Evolutionary conservation across 75 land plant species (phyloP), one percentile per base, ranked within the genome.

Genomic region (Pseudotsuga menziesii): DNA sequence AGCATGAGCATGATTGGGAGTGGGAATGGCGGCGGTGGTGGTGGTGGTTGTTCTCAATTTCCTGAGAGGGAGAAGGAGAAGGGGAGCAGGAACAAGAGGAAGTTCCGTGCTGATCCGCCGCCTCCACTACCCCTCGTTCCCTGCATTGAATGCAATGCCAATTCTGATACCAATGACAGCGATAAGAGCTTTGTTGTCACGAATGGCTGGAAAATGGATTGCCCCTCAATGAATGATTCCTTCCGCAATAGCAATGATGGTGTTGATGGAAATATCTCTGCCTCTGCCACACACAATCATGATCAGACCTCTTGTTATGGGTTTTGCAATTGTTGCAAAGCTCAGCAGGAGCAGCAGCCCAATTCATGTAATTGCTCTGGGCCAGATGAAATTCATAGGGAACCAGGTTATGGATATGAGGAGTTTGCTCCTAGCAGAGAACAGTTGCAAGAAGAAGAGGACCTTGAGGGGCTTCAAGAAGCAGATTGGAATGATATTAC

Each of bases 51-150:
- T 20, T 41, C 55, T 26, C 79, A 55, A 71, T 52, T 57, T 35
- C 61, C 14, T 9, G 54, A 48, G 54, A 29, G 54, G 12, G 61
- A 25, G 48, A 27, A 57, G 58, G 95, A 93, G 56, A 93, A 89
- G 76, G 88, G 87, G 13, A 88, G 85, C 78, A 79, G 96, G 78
- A 93, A 91, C 74, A 93, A 93, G 85, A 78, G 96, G 44, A 93
- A 93, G 70, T 93, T 88, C 44, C 76, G 92, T n/a, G 87, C 93
- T n/a, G 96, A 93, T 80, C 86, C 83, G 3, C 82, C 61, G 59
- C 20, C 77, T n/a, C 26, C 80, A 17, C 36, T 54, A 56, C 88
- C 88, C 41, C 26, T 78, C 23, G 44, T 74, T 52, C 27, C 57
- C 15, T 81, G 81, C 73, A 54, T 7, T 56, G 56, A 81, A 9